These are phyloP conservation scores for Hemerocallis citrina DNA, from an alignment of 106 monocot genomes.

Conservation along the genomic window DNA sequence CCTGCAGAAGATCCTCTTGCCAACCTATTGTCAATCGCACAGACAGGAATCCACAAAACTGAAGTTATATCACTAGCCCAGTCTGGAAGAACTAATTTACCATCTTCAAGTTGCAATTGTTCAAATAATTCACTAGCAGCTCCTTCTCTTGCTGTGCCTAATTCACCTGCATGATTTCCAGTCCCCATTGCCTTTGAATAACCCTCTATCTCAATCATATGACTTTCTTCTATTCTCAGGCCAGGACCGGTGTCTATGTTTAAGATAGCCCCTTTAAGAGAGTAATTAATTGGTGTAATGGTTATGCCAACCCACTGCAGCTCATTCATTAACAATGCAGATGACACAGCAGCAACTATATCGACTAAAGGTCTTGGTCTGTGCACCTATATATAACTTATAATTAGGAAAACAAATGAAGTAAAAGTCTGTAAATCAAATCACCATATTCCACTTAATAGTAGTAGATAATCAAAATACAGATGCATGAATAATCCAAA, in stretches of 20 bases:
- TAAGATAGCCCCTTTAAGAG: constrained; percentile 73
- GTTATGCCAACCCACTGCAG: constrained; percentile 88
- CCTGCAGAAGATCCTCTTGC: constrained; percentile 82
- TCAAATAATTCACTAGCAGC: constrained; percentile 15
- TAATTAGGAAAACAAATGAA: not conserved
- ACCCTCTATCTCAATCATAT: constrained; percentile 75
- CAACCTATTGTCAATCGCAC: constrained; percentile 71
- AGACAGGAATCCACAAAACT: constrained; percentile 82
- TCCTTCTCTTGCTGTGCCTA: constrained; percentile 4
- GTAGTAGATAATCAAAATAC: not conserved
- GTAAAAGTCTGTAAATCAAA: not conserved
- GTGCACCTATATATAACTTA: constrained; percentile 40
- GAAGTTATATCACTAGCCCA: constrained; percentile 74
- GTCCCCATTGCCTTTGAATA: constrained; percentile 17
- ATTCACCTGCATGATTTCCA: constrained; percentile 3
- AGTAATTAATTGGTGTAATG: constrained; percentile 74
- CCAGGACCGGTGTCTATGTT: constrained; percentile 87
- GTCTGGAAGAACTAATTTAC: constrained; percentile 68
- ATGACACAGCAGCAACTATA: constrained; percentile 70
- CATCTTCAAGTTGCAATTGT: constrained; percentile 44
- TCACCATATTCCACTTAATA: not conserved
- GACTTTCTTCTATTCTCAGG: constrained; percentile 57
- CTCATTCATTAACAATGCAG: constrained; percentile 92
- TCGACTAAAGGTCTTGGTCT: constrained; percentile 88
- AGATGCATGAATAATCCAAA: no score